Conservation (phyloP, 805 yeast species). For the Kodamaea sagamina region DNA sequence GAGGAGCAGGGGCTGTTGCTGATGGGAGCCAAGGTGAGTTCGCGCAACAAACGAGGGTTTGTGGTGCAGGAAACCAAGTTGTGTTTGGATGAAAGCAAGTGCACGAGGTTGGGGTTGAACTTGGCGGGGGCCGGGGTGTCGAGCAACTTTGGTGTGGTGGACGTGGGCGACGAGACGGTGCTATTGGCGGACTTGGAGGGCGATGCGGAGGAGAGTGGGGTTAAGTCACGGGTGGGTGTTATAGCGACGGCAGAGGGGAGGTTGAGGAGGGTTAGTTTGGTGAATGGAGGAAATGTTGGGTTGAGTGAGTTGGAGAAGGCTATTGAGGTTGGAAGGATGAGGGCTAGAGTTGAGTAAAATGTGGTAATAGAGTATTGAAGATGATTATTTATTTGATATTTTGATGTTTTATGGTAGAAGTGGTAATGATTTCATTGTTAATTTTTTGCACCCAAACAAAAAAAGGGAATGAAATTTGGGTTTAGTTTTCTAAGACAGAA, state of each 20-base stretch:
- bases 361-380: slow-evolving; percentile 5
- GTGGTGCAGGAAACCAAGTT: slow-evolving; percentile 27
- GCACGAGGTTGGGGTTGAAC: slow-evolving; percentile 36
- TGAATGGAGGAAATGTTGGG: slow-evolving; percentile 47
- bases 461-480: too few species aligned
- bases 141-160: slow-evolving; percentile 62
- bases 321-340: slow-evolving; percentile 46
- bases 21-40: slow-evolving; percentile 11
- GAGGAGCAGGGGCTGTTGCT: slow-evolving; percentile 32
- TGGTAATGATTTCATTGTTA: too few species aligned
- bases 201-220: slow-evolving; percentile 72
- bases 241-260: slow-evolving; percentile 29
- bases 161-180: slow-evolving; percentile 32
- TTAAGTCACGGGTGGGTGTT: slow-evolving; percentile 54
- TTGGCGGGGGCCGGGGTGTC: slow-evolving; percentile 37
- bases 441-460: too few species aligned
- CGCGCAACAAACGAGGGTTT: slow-evolving; percentile 12
- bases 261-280: slow-evolving; percentile 20
- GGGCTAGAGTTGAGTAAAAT: slow-evolving; percentile 40
- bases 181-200: slow-evolving; percentile 79
- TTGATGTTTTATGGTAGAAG: neutral
- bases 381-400: too few species aligned
- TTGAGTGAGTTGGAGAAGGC: slow-evolving; percentile 50
- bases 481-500: too few species aligned
- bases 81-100: slow-evolving; percentile 52